phyloP scores from a whole-genome alignment of 2,329 filamentous ascomycete genomes.

The Sporothrix mexicana region DNA sequence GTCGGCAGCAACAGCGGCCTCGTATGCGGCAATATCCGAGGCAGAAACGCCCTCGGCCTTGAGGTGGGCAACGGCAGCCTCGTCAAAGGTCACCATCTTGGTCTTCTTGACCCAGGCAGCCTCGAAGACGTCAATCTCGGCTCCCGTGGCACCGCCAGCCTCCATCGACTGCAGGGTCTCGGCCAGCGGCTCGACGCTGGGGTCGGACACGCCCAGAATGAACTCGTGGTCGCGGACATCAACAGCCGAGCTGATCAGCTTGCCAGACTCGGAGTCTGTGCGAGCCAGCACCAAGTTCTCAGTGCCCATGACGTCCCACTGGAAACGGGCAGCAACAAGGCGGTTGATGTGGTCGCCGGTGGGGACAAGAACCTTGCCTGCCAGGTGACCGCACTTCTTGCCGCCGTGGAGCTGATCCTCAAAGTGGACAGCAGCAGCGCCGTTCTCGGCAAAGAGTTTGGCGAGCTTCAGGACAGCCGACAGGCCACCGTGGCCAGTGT shows the following conservation, averaged over 20 bases:
- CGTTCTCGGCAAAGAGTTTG: conserved; percentile 96
- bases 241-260: conserved; percentile 85
- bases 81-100: conserved; percentile 87
- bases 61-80: conserved; percentile 81
- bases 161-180: conserved; percentile 94
- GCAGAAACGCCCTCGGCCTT: conserved; percentile 67
- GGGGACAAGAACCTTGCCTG: conserved; percentile 93
- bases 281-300: conserved; percentile 95
- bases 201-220: conserved; percentile 64
- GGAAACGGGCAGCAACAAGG: conserved; percentile 87
- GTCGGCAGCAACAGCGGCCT: conserved; percentile 64
- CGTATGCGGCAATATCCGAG: conserved; percentile 71
- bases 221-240: conserved; percentile 97
- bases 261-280: conserved; percentile 94
- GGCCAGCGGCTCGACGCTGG: conserved; percentile 52
- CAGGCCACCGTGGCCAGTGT: conserved; percentile 92
- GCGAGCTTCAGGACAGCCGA: conserved; percentile 94
- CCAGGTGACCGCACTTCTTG: conserved; percentile 97
- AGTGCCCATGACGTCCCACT: conserved; percentile 97
- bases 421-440: conserved; percentile 94
- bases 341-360: conserved; percentile 96
- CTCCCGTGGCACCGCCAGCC: conserved; percentile 72
- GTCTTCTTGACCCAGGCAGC: conserved; percentile 86
- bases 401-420: conserved; percentile 97
- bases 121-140: conserved; percentile 86